A percentile compares a stretch with the other conserved stretches of the same genome.
These are phyloP conservation scores for Nemania abortiva DNA, from an alignment of 2,329 filamentous ascomycete species.

Conservation along the genomic window DNA sequence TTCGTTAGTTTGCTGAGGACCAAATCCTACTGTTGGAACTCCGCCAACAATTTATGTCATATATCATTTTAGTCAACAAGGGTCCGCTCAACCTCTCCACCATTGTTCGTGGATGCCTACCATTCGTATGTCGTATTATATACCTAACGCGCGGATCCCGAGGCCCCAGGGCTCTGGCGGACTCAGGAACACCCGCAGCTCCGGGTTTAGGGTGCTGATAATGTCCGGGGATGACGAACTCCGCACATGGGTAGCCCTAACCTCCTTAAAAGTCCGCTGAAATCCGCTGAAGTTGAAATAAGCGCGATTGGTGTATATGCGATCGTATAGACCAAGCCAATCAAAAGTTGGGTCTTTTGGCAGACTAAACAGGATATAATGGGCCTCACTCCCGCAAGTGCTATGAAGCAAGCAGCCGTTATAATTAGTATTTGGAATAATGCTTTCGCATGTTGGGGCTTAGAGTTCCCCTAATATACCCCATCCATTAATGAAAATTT, in stretches of 20 bases:
- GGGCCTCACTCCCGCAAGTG: background rate
- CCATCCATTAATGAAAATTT: no score
- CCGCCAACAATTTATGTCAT: no score
- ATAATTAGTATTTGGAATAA: constrained; percentile 2
- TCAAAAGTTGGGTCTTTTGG: background rate
- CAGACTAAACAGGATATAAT: background rate
- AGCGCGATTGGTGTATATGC: background rate
- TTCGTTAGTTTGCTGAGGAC: background rate
- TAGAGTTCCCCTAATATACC: no score
- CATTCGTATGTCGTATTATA: background rate
- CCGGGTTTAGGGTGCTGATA: background rate
- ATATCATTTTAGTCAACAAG: no score
- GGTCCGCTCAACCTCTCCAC: background rate
- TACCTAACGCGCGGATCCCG: background rate
- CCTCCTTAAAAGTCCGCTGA: background rate
- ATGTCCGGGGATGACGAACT: background rate
- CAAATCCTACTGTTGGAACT: background rate
- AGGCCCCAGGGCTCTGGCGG: background rate
- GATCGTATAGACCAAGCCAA: constrained; percentile 1
- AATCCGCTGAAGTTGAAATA: background rate
- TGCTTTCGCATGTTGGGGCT: background rate
- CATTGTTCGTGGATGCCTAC: background rate
- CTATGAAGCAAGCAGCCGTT: background rate
- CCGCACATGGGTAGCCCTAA: background rate
- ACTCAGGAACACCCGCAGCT: background rate